Base-by-base conservation (phyloP, 768 basidiomycete genomes). In the Leucosporidium yakuticum region DNA sequence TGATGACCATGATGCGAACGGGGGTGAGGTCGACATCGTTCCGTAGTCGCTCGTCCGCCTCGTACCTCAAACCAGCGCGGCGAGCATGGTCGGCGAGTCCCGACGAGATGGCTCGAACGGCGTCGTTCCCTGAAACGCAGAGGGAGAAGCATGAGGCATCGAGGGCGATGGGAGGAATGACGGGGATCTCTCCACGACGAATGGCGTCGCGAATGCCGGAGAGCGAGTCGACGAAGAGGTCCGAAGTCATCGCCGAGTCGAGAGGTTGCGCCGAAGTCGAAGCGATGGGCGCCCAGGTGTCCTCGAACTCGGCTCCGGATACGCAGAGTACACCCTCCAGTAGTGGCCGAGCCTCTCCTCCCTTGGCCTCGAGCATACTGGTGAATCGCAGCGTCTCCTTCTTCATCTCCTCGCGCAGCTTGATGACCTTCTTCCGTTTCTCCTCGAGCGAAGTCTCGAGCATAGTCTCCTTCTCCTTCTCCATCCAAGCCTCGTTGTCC, bases 1-100 rank as follows among this genome's bases (percentile, higher is more conserved):
- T 95, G 79, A 99, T 97, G 78, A 98, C 88, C 89, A 99, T 94
- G 67, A 99, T 84, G 34, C 96, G 89, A 63, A 97, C 81, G 1
- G 96, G 96, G 5, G 92, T 94, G 65, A 99, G 84, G 79, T 98
- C 90, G 64, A 87, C 79, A 58, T 76, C 69, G 65, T 69, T 49
- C 27, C 62, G 39, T 66, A 64, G 78, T 77, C 44, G 82, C 80
- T 20, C 29, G 29, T 69, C 71, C 1, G 60, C 62, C 55, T 70
- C 69, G 64, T 73, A 66, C 27, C 66, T 67, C 14, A 68, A 29
- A 0, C 68, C 73, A 2, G 72, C 63, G 17, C 61, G 51, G 11
- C 60, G 60, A 14, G 76, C 83, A 8, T 82, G 82, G 68, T 84
- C 81, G 36, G 80, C 81, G 90, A 99, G 92, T 44, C 91, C 90